phyloP scores from a whole-genome alignment of 2,329 filamentous ascomycete genomes.

The Triangularia verruculosa region DNA sequence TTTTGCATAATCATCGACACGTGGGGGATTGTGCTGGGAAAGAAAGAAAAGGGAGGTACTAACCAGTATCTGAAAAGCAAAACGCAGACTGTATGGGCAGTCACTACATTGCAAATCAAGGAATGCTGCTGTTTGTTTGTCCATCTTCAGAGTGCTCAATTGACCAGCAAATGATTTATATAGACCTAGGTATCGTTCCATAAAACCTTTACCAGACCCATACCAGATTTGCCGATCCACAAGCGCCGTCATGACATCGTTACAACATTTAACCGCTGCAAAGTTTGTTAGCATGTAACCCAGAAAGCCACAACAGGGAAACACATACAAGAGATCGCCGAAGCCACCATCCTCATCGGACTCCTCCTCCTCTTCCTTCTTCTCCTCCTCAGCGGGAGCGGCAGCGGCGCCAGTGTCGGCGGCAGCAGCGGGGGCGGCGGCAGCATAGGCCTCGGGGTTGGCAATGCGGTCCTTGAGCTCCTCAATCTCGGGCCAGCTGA shows the following conservation, averaged over 20 bases:
- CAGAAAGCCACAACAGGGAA: background rate
- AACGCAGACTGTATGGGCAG: conserved; percentile 2
- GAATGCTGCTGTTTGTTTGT: conserved; percentile 4
- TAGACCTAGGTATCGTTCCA: conserved; percentile 40
- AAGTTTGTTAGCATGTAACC: conserved; percentile 38
- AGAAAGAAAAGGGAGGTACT: conserved; percentile 32
- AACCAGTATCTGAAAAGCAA: conserved; percentile 39
- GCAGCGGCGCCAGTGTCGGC: conserved; percentile 49
- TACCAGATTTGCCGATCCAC: conserved; percentile 40
- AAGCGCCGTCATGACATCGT: conserved; percentile 39
- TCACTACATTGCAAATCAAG: conserved; percentile 4
- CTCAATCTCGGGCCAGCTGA: conserved; percentile 92
- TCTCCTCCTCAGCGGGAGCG: conserved; percentile 60
- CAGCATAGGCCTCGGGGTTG: conserved; percentile 95
- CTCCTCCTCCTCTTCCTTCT: conserved; percentile 59
- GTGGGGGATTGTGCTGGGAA: conserved; percentile 11
- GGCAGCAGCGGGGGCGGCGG: conserved; percentile 70
- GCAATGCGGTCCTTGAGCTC: conserved; percentile 99
- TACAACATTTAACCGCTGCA: conserved; percentile 50
- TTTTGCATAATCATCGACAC: conserved; percentile 56
- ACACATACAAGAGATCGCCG: conserved; percentile 71
- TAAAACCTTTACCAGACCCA: conserved; percentile 43
- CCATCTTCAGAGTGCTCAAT: conserved; percentile 36
- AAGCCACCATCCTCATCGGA: conserved; percentile 77
- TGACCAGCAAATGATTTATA: conserved; percentile 50